Conservation (phyloP, 2,329 filamentous ascomycete genomes). For the Domatiomyces catenatus region DNA sequence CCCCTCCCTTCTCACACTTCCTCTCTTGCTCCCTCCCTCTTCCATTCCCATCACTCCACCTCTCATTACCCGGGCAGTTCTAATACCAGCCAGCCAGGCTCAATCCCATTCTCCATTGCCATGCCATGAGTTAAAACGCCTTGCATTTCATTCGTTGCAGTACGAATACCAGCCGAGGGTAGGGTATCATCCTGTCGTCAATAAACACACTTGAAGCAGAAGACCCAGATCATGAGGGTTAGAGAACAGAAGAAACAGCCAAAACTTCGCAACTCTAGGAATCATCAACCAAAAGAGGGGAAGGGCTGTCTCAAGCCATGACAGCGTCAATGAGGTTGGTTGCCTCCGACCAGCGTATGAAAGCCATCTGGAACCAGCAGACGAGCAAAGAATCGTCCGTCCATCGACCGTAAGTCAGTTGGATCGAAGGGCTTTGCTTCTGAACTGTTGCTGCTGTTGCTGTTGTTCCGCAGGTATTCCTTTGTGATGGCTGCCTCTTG, state of each 20-base stretch:
- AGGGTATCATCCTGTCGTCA: background rate
- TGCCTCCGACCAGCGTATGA: background rate
- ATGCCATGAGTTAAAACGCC: background rate
- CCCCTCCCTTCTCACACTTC: background rate
- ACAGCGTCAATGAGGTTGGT: background rate
- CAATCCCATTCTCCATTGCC: background rate
- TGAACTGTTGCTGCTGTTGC: background rate
- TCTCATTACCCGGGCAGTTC: background rate
- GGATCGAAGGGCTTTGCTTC: conserved; percentile 22
- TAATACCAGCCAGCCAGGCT: background rate
- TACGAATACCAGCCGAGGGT: background rate
- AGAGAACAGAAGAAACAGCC: background rate
- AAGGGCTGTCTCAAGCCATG: background rate
- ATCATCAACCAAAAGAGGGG: background rate
- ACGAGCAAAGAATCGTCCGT: background rate
- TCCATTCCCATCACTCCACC: background rate
- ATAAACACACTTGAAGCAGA: background rate
- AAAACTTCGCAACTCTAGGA: no score
- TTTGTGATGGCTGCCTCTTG: conserved; percentile 27
- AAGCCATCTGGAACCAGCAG: background rate
- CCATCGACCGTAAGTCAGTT: conserved; percentile 10
- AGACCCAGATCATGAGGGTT: background rate
- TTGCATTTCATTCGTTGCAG: background rate
- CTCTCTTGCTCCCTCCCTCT: background rate
- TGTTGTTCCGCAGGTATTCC: conserved; percentile 17